These are phyloP conservation scores for Brassica nigra DNA, from an alignment of 345 rosid genomes.

Conservation along the genomic window DNA sequence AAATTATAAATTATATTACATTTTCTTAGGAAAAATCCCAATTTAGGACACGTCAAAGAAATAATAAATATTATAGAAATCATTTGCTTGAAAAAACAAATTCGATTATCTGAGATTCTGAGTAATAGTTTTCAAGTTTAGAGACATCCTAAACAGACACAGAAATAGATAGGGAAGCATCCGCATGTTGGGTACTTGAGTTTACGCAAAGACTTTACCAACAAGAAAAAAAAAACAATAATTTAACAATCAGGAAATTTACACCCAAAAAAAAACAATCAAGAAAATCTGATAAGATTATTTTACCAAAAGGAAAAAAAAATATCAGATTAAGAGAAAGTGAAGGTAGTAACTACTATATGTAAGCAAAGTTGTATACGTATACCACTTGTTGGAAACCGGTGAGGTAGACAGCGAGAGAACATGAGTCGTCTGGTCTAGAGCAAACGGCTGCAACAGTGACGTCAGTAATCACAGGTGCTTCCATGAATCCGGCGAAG, in stretches of 20 bases:
- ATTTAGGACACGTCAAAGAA: not conserved
- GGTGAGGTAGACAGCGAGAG: slow-evolving; percentile 87
- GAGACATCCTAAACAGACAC: not conserved
- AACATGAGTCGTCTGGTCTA: slow-evolving; percentile 63
- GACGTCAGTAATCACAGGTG: slow-evolving; percentile 80
- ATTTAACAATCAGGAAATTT: not conserved
- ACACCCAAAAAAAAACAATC: not conserved
- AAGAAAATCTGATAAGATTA: not conserved
- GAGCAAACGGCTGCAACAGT: slow-evolving; percentile 79
- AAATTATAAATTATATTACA: too few relatives aligned
- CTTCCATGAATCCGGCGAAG: slow-evolving; percentile 49
- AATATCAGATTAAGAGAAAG: not conserved
- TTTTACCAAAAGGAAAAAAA: not conserved
- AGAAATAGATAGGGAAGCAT: not conserved
- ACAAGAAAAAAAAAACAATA: not conserved
- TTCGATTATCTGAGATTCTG: not conserved
- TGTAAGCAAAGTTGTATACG: slow-evolving; percentile 39
- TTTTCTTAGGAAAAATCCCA: not conserved
- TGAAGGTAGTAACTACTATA: not conserved
- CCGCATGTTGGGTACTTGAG: not conserved
- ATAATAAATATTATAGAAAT: not conserved
- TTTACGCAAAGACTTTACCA: not conserved
- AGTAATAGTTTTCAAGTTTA: not conserved
- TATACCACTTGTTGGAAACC: slow-evolving; percentile 90
- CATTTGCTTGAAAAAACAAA: not conserved